Evolutionary conservation across 495 filamentous ascomycete species (phyloP), one percentile per base, ranked within the genome.

Genomic region (Daldinia grandis): DNA sequence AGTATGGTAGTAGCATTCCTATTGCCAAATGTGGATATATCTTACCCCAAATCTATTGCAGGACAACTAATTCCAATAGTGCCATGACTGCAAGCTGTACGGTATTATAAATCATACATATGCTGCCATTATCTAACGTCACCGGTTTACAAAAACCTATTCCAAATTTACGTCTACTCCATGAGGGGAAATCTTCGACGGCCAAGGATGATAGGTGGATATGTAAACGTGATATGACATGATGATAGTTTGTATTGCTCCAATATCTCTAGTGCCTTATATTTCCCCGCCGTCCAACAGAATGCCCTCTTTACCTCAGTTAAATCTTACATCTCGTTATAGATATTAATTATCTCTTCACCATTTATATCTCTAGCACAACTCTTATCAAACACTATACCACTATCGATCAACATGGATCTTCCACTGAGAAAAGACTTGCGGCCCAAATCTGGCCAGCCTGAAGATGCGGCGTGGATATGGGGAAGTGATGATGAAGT

Each of bases 401-500:
- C 17, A 3, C 3, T 21, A 59, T 30, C 4, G 50, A 6, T 21
- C 8, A 9, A 27, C 6, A 71, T 71, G 68, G 68, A 57, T 1
- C 54, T 71, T 55, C 68, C 68, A 9, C 12, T 66, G 35, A 62
- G 68, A 71, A 71, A 71, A 28, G 68, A 71, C 33, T 59, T 71
- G 44, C 53, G 51, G 28, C 68, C 68, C 2, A 66, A 66, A 33
- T 7, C 57, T 40, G 68, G 58, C 25, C 62, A 71, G 24, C 68
- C 68, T 1, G 68, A 68, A 78, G 78, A 55, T 17, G 86, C 87
- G 14, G 88, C 87, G 35, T 91, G 88, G 88, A 85, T 90, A 24
- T 90, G 88, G 88, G 88, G 89, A 5, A 77, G 83, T 33, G 78
- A 88, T 75, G 89, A 90, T 69, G 77, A 82, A 67, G 85, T 87